phyloP scores from a whole-genome alignment of 1,284 basidiomycete species.

The Microbotryum lychnidis-dioicae region DNA sequence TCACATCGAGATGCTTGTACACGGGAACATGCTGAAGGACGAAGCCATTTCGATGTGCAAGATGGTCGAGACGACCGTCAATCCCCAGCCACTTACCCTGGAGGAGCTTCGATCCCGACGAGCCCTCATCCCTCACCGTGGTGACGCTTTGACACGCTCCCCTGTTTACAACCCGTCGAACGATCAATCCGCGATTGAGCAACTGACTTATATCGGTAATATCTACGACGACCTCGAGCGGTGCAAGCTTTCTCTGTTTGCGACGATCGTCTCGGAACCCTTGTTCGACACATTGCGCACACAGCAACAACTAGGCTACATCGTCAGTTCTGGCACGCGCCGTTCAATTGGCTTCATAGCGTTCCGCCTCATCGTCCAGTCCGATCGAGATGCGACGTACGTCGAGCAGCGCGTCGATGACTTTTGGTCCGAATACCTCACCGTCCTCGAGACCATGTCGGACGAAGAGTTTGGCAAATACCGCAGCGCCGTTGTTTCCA shows the following conservation, averaged over 20 bases:
- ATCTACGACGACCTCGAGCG: conserved; percentile 48
- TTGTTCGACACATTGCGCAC: conserved; percentile 92
- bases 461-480: conserved; percentile 58
- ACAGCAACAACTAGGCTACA: conserved; percentile 91
- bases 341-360: conserved; percentile 62
- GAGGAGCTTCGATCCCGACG: conserved; percentile 52
- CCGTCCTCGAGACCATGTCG: conserved; percentile 49
- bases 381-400: conserved; percentile 73
- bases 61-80: conserved; percentile 61
- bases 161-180: conserved; percentile 78
- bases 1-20: conserved; percentile 66
- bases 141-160: conserved; percentile 42
- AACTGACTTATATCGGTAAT: conserved; percentile 55
- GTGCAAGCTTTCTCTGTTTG: conserved; percentile 42
- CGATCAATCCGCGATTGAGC: conserved; percentile 62
- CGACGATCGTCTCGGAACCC: conserved; percentile 71
- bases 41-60: conserved; percentile 68
- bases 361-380: conserved; percentile 82
- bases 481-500: conserved; percentile 53
- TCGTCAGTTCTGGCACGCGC: conserved; percentile 40
- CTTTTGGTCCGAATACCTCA: conserved; percentile 61
- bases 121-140: conserved; percentile 59
- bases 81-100: conserved; percentile 51
- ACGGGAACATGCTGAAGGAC: conserved; percentile 77
- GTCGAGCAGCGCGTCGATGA: conserved; percentile 81